Percentiles rank a stretch among this genome's conserved stretches.
Evolutionary conservation across 208 protist species (phyloP).

Genomic region (Wallacemonas sp.): DNA sequence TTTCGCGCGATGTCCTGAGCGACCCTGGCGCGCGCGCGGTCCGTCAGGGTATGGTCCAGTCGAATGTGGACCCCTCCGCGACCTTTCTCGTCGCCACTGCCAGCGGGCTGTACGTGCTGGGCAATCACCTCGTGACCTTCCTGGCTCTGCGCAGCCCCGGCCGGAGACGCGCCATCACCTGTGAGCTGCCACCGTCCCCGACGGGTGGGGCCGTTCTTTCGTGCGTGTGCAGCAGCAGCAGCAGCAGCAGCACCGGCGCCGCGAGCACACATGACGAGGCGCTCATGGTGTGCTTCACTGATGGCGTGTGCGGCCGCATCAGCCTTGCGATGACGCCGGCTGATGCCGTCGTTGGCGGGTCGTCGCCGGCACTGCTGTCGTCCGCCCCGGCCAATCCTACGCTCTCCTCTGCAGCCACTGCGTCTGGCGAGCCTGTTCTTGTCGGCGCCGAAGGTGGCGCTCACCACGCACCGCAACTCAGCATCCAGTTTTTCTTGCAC

Average conservation of each 20-base stretch:
- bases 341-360: neutral
- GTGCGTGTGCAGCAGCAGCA: neutral
- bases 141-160: constrained; percentile 2
- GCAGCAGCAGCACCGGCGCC: neutral
- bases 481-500: constrained; percentile 28
- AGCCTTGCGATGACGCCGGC: neutral
- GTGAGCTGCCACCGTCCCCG: constrained; percentile 12
- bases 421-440: no score
- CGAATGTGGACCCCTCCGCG: constrained; percentile 68
- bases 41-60: constrained; percentile 30
- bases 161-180: constrained; percentile 3
- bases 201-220: constrained; percentile 4
- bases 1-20: constrained; percentile 9
- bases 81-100: constrained; percentile 34
- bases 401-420: no score
- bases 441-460: neutral
- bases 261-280: constrained; percentile 1
- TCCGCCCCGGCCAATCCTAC: no score
- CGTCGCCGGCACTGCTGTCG: neutral
- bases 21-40: neutral
- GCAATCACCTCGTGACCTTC: constrained; percentile 63
- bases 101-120: constrained; percentile 65
- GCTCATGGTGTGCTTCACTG: constrained; percentile 32
- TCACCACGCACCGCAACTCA: constrained; percentile 17
- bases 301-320: constrained; percentile 30